phyloP scores from a whole-genome alignment of 2,329 filamentous ascomycete species.

The Ceratocystis destructans region DNA sequence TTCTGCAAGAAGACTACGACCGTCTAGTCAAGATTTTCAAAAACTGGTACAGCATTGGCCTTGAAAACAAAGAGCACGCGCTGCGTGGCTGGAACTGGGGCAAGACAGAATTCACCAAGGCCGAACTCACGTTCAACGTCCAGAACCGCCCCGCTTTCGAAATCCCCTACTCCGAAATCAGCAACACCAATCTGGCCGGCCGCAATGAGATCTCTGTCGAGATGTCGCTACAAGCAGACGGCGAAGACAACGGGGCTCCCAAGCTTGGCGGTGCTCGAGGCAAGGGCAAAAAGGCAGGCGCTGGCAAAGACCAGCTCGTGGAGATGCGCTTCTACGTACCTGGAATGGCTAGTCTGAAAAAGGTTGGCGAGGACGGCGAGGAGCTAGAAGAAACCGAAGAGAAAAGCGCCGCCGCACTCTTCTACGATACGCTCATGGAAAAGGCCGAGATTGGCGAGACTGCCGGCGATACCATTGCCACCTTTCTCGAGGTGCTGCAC shows the following conservation, averaged over 20 bases:
- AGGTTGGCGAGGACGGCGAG: slow-evolving; percentile 43
- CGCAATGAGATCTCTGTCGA: slow-evolving; percentile 97
- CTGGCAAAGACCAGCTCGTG: slow-evolving; percentile 80
- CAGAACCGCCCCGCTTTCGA: slow-evolving; percentile 95
- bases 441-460: slow-evolving; percentile 99
- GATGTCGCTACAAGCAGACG: slow-evolving; percentile 63
- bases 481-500: slow-evolving; percentile 91
- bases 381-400: slow-evolving; percentile 61
- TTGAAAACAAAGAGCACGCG: slow-evolving; percentile 88
- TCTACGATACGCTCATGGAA: slow-evolving; percentile 95
- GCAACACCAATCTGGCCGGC: slow-evolving; percentile 92
- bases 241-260: slow-evolving; percentile 58
- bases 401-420: slow-evolving; percentile 90
- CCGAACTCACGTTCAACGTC: slow-evolving; percentile 90
- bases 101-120: slow-evolving; percentile 91
- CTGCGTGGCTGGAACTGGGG: slow-evolving; percentile 98
- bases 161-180: slow-evolving; percentile 91
- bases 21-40: slow-evolving; percentile 88
- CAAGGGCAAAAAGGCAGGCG: slow-evolving; percentile 78
- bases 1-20: slow-evolving; percentile 88
- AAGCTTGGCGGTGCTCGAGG: slow-evolving; percentile 57
- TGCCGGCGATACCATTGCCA: slow-evolving; percentile 95
- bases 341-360: slow-evolving; percentile 69
- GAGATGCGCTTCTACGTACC: slow-evolving; percentile 99
- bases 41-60: slow-evolving; percentile 88